Conservation (phyloP, 805 yeast species). For the Lipomyces kockii region DNA sequence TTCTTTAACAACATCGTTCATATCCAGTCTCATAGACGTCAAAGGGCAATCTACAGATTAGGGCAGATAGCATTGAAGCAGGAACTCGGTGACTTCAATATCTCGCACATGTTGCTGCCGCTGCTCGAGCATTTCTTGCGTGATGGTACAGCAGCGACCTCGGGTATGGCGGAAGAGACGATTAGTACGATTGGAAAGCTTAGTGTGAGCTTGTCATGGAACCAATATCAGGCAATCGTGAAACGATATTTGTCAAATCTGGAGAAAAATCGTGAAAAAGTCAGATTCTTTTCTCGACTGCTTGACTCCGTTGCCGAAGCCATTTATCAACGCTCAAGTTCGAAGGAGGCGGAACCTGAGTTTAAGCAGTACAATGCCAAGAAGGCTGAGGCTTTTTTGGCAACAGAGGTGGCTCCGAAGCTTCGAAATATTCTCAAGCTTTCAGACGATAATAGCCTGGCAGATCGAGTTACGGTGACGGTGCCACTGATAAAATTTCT, state of each 20-base stretch:
- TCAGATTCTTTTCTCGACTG: constrained; percentile 43
- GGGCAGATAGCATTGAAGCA: constrained; percentile 52
- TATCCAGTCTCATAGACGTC: constrained; percentile 84
- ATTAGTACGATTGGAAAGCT: constrained; percentile 64
- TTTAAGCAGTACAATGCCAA: constrained; percentile 29
- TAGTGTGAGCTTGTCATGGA: constrained; percentile 67
- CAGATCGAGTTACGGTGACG: constrained; percentile 75
- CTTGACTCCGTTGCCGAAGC: constrained; percentile 63
- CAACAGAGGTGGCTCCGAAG: constrained; percentile 63
- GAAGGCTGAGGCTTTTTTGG: constrained; percentile 54
- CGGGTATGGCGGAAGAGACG: constrained; percentile 52
- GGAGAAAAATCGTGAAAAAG: constrained; percentile 46
- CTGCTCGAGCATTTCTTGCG: constrained; percentile 70
- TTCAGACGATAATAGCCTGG: constrained; percentile 79
- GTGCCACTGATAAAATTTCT: constrained; percentile 76
- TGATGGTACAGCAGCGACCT: constrained; percentile 51
- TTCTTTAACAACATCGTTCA: constrained; percentile 78
- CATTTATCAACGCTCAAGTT: constrained; percentile 30
- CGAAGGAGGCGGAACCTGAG: constrained; percentile 28
- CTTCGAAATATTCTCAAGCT: constrained; percentile 58
- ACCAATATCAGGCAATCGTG: constrained; percentile 76
- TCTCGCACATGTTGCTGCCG: constrained; percentile 83
- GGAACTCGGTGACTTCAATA: constrained; percentile 56
- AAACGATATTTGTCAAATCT: constrained; percentile 65
- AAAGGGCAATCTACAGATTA: constrained; percentile 75